These are phyloP conservation scores for Candida taoyuanica DNA, from an alignment of 805 yeast species.

Conservation along the genomic window DNA sequence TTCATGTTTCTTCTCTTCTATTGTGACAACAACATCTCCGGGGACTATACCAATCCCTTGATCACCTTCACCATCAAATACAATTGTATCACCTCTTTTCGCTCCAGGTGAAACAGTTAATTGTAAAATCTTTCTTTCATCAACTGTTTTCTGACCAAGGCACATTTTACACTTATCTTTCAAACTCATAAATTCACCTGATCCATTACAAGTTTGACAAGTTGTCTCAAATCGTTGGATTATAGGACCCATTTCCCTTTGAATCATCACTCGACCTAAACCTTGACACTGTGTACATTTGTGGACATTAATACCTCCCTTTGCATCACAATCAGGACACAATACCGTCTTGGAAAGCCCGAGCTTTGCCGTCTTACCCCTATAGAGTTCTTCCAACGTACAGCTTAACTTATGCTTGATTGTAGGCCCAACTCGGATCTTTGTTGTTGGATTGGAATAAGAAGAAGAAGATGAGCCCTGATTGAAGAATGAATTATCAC, in stretches of 20 bases:
- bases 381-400: slow-evolving; percentile 50
- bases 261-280: slow-evolving; percentile 37
- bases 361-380: slow-evolving; percentile 52
- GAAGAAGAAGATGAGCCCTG: slow-evolving; percentile 12
- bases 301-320: slow-evolving; percentile 37
- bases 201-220: slow-evolving; percentile 41
- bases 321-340: slow-evolving; percentile 49
- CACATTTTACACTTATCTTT: slow-evolving; percentile 37
- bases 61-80: slow-evolving; percentile 59
- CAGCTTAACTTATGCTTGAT: slow-evolving; percentile 53
- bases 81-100: slow-evolving; percentile 44
- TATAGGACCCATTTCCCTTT: slow-evolving; percentile 41
- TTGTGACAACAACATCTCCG: slow-evolving; percentile 60
- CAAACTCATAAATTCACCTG: slow-evolving; percentile 32
- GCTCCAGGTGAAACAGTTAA: slow-evolving; percentile 56
- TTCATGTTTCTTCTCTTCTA: slow-evolving; percentile 35
- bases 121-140: slow-evolving; percentile 46
- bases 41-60: slow-evolving; percentile 55
- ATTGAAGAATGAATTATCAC: slow-evolving; percentile 23
- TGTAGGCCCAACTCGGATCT: slow-evolving; percentile 41
- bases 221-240: slow-evolving; percentile 39
- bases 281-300: slow-evolving; percentile 40
- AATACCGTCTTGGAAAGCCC: slow-evolving; percentile 46
- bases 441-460: neutral
- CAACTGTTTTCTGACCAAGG: slow-evolving; percentile 41